phyloP scores from a whole-genome alignment of 495 filamentous ascomycete species.

The Aspergillus sclerotiicarbonarius region DNA sequence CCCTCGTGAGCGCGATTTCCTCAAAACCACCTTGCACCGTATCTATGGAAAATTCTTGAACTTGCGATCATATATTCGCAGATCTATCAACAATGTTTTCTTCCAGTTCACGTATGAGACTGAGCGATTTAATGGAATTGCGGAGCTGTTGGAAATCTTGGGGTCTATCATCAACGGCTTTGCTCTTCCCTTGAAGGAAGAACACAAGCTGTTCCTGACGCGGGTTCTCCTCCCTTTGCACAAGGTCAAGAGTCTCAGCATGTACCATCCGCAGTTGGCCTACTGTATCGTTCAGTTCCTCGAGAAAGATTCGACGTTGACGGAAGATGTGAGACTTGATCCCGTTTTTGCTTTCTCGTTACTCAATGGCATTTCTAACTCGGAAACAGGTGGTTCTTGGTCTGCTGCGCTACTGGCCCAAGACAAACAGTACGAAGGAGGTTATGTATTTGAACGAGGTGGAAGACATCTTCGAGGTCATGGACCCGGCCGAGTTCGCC shows the following conservation, averaged over 20 bases:
- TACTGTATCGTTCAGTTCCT: slow-evolving; percentile 99
- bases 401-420: slow-evolving; percentile 95
- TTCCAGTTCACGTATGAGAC: slow-evolving; percentile 99
- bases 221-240: slow-evolving; percentile 89
- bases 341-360: neutral
- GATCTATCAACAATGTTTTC: slow-evolving; percentile 99
- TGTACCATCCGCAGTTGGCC: slow-evolving; percentile 98
- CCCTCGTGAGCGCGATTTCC: slow-evolving; percentile 92
- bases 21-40: slow-evolving; percentile 96
- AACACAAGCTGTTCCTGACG: slow-evolving; percentile 98
- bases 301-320: slow-evolving; percentile 95
- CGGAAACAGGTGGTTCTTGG: slow-evolving; percentile 79
- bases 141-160: slow-evolving; percentile 92
- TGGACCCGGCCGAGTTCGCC: slow-evolving; percentile 98
- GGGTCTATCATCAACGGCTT: slow-evolving; percentile 99
- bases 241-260: slow-evolving; percentile 98
- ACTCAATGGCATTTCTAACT: slow-evolving; percentile 7
- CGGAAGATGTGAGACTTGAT: slow-evolving; percentile 74
- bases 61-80: slow-evolving; percentile 91
- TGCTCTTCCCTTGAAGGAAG: slow-evolving; percentile 94
- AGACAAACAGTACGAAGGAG: slow-evolving; percentile 98
- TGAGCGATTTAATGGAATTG: slow-evolving; percentile 97
- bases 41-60: slow-evolving; percentile 99
- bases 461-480: slow-evolving; percentile 99
- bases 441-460: slow-evolving; percentile 99